Base-by-base conservation (phyloP, 106 monocot genomes). In the Xerophyta viscosa region DNA sequence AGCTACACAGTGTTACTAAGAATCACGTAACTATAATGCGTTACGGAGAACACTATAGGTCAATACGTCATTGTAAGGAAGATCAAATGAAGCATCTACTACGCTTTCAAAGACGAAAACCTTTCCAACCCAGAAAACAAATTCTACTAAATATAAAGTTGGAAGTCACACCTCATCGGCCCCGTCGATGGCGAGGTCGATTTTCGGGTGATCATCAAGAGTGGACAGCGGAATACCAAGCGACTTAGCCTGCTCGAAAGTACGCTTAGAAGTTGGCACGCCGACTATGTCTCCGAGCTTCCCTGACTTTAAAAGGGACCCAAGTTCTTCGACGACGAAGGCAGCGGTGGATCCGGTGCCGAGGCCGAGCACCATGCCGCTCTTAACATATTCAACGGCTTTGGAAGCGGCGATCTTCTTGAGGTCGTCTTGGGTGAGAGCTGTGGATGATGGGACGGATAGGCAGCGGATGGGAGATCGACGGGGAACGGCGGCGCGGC, bases 301-400 rank as follows among this genome's bases (percentile, higher is more conserved):
- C 8, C 96, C 96, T 22, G 80, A 10, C 8, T 73, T 25, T 15
- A 84, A 62, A 31, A 96, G 85, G 27, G 75, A 59, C 3, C 96
- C 89, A 48, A 96, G 82, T 82, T 96, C 96, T 4, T 74, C 75
- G 21, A 96, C 89, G 23, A 86, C 96, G 61, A 96, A 96, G 46
- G 96, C 88, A 11, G 96, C 96, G 10, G 96, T 96, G 46, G 89
- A 96, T 27, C 96, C 96, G 19, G 96, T 96, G 23, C 96, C 96
- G 27, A 96, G 89, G 18, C 96, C 96, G 19, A 96, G 82, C 46
- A 96, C 96, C 96, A 96, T 96, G 29, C 79, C 89, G 65, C 89
- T 89, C 51, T 58, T 41, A 21, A 96, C 96, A 61, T 78, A 82
- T 64, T 86, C 96, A 20, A 96, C 96, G 26, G 96, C 96, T 68